Conservation (phyloP, 345 rosid species). For the Raphanus raphanistrum region DNA sequence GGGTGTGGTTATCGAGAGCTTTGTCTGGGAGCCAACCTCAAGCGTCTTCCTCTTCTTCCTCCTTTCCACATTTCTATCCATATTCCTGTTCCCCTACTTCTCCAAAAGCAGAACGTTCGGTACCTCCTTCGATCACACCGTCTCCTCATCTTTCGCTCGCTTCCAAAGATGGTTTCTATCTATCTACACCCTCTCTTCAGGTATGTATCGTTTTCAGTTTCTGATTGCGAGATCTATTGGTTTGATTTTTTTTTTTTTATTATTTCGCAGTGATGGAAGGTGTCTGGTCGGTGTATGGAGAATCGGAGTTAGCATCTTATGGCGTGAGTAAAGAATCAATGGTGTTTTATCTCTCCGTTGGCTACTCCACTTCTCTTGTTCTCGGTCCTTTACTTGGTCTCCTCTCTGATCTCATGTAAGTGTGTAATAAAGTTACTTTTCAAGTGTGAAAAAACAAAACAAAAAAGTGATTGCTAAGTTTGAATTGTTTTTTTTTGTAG, state of each 20-base stretch:
- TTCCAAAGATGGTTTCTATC: constrained; percentile 70
- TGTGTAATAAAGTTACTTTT: not conserved
- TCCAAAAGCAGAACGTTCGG: constrained; percentile 44
- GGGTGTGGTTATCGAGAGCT: constrained; percentile 71
- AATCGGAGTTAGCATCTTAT: constrained; percentile 54
- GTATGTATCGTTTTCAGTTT: constrained; percentile 22
- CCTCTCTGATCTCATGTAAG: constrained; percentile 82
- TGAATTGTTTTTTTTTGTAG: constrained; percentile 43
- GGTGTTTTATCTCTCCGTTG: constrained; percentile 52
- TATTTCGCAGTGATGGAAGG: constrained; percentile 62
- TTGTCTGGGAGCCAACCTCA: constrained; percentile 70
- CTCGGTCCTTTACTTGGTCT: constrained; percentile 63
- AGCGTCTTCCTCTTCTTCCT: constrained; percentile 58
- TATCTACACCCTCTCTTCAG: constrained; percentile 75
- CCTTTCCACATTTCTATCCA: constrained; percentile 55
- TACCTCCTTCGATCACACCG: constrained; percentile 49
- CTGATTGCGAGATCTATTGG: not conserved
- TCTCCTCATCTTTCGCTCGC: constrained; percentile 48
- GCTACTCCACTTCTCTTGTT: constrained; percentile 59
- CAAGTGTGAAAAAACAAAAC: too few relatives aligned
- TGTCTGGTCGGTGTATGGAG: constrained; percentile 77
- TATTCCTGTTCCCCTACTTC: constrained; percentile 51
- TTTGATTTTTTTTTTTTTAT: not conserved
- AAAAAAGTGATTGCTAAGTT: not conserved
- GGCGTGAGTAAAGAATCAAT: constrained; percentile 56